Evolutionary conservation across 495 filamentous ascomycete genomes (phyloP).

Genomic region (Neurospora sp.): DNA sequence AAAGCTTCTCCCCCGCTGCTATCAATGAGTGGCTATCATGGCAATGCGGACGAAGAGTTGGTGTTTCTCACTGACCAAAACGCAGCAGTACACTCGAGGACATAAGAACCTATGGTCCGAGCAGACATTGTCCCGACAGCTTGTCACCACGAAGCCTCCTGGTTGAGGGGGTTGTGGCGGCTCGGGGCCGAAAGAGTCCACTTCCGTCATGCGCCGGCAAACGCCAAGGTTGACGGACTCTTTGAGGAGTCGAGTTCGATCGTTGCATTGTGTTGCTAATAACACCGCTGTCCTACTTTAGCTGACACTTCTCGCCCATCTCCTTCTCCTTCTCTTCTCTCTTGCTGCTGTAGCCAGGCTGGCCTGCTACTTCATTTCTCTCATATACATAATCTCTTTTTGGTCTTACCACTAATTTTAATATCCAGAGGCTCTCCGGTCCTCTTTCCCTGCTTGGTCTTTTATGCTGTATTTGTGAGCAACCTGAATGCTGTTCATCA

Average conservation of each 20-base stretch:
- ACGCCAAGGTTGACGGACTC: not conserved
- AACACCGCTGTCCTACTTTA: not conserved
- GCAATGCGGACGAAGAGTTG: not conserved
- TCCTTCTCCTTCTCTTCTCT: not conserved
- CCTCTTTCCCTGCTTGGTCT: not conserved
- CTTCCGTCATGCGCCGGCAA: not conserved
- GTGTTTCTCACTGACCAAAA: not conserved
- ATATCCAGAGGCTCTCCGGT: not conserved
- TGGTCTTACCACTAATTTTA: not conserved
- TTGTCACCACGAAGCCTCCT: not conserved
- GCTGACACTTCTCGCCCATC: not conserved
- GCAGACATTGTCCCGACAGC: not conserved
- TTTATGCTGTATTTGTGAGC: not conserved
- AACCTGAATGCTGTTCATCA: not conserved
- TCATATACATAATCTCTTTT: not conserved
- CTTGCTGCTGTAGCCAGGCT: not conserved
- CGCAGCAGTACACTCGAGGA: not conserved
- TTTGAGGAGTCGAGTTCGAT: not conserved
- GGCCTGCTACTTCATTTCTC: not conserved
- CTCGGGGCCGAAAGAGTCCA: not conserved
- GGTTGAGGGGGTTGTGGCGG: not conserved
- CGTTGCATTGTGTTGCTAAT: not conserved
- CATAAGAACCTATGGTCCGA: not conserved
- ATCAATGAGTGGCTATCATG: not conserved
- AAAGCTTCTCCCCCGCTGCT: not conserved